Evolutionary conservation across 805 yeast species (phyloP).

Genomic region (Scheffersomyces amazonensis): DNA sequence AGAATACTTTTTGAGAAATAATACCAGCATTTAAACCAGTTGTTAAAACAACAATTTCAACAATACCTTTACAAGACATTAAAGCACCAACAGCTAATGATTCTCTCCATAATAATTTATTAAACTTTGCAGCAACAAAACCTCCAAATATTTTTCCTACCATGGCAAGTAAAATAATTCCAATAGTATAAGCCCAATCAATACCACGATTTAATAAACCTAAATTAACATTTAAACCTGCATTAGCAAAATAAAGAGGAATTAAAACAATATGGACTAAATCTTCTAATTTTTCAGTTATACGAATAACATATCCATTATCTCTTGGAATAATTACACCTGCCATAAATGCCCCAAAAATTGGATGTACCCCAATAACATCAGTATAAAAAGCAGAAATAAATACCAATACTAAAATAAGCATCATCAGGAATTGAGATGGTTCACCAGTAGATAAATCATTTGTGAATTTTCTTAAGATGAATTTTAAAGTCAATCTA

Average conservation of each 20-base stretch:
- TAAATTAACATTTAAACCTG: constrained; percentile 70
- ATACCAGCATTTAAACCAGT: constrained; percentile 73
- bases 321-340: constrained; percentile 78
- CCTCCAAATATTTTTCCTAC: constrained; percentile 70
- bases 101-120: constrained; percentile 70
- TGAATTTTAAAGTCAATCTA: constrained; percentile 43
- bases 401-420: constrained; percentile 55
- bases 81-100: constrained; percentile 72
- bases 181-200: constrained; percentile 78
- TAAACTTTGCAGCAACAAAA: constrained; percentile 55
- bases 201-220: constrained; percentile 61
- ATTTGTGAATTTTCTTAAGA: constrained; percentile 45
- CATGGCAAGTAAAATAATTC: constrained; percentile 65
- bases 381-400: constrained; percentile 76
- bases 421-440: constrained; percentile 56
- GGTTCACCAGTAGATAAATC: constrained; percentile 61
- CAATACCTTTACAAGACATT: constrained; percentile 89
- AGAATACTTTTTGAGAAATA: constrained; percentile 59
- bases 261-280: constrained; percentile 67
- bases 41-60: constrained; percentile 74
- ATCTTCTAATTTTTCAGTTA: constrained; percentile 77
- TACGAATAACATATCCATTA: constrained; percentile 63
- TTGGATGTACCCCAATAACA: constrained; percentile 82
- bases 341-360: constrained; percentile 79
- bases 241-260: constrained; percentile 77